Conservation (phyloP, 345 rosid genomes). For the Punica granatum region DNA sequence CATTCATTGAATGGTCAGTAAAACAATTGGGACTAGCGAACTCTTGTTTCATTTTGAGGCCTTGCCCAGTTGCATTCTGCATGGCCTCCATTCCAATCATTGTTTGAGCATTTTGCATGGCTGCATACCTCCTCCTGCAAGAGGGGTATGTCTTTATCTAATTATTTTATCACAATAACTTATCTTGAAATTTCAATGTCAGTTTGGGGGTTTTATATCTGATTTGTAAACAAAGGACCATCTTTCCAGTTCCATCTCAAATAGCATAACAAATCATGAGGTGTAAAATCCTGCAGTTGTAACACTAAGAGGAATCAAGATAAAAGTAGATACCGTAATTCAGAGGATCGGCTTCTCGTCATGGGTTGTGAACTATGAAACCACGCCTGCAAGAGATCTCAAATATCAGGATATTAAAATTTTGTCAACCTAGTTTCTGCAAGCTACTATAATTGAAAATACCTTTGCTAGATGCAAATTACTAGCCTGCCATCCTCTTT, state of each 20-base stretch:
- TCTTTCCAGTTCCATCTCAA: neutral
- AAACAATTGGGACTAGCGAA: conserved; percentile 27
- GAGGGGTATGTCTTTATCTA: conserved; percentile 1
- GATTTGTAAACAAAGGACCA: neutral
- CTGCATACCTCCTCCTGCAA: conserved; percentile 62
- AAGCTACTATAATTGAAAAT: conserved; percentile 7
- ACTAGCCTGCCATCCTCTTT: conserved; percentile 39
- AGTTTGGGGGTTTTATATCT: neutral
- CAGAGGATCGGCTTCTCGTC: conserved; percentile 78
- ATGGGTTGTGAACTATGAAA: conserved; percentile 66
- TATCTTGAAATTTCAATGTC: neutral
- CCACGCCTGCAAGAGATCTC: conserved; percentile 47
- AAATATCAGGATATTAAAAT: conserved; percentile 11
- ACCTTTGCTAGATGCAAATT: conserved; percentile 60
- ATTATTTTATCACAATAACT: too few species aligned
- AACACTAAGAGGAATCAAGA: neutral
- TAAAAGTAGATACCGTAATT: conserved; percentile 37
- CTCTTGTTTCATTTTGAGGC: conserved; percentile 32
- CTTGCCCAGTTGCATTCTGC: conserved; percentile 21
- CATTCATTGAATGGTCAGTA: conserved; percentile 20
- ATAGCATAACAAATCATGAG: neutral
- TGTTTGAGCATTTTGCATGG: conserved; percentile 47
- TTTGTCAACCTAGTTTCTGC: conserved; percentile 3
- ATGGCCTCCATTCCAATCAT: conserved; percentile 27
- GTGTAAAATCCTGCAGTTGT: neutral